These are phyloP conservation scores for Falciphora oryzae DNA, from an alignment of 2,329 filamentous ascomycete species.

Conservation along the genomic window DNA sequence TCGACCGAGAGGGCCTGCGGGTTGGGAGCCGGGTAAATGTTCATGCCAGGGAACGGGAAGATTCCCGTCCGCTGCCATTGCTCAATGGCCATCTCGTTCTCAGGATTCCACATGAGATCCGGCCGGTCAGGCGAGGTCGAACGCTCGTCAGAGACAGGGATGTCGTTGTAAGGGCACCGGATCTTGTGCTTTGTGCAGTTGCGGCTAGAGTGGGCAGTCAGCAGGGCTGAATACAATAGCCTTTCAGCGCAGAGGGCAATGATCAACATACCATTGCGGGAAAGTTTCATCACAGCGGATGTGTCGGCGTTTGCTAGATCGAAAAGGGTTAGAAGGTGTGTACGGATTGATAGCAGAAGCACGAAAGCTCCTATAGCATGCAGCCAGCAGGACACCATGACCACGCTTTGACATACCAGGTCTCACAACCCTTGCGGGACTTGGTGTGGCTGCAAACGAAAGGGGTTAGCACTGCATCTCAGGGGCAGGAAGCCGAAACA, in stretches of 20 bases:
- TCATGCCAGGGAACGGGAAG: conserved; percentile 79
- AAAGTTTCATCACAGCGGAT: conserved; percentile 98
- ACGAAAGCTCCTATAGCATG: conserved; percentile 2
- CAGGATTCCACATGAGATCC: conserved; percentile 77
- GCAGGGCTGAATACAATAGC: conserved; percentile 16
- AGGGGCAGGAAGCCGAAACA: conserved; percentile 4
- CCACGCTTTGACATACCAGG: conserved; percentile 50
- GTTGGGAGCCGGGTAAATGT: conserved; percentile 67
- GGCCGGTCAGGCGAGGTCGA: conserved; percentile 56
- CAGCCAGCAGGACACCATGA: background rate
- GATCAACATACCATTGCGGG: conserved; percentile 75
- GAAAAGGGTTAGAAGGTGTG: background rate
- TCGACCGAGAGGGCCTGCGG: conserved; percentile 68
- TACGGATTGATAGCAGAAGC: too few species aligned
- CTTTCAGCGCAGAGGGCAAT: background rate
- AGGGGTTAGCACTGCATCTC: conserved; percentile 18
- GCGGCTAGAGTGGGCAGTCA: conserved; percentile 49
- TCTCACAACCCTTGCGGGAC: conserved; percentile 96
- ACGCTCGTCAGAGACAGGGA: conserved; percentile 60
- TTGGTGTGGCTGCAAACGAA: conserved; percentile 76
- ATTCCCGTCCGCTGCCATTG: conserved; percentile 78
- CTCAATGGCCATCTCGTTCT: conserved; percentile 75
- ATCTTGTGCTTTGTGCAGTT: conserved; percentile 99
- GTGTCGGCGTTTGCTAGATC: conserved; percentile 78
- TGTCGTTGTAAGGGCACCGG: conserved; percentile 95